Conservation (phyloP, 352 stramenopile genomes). For the Pythium coloratum region DNA sequence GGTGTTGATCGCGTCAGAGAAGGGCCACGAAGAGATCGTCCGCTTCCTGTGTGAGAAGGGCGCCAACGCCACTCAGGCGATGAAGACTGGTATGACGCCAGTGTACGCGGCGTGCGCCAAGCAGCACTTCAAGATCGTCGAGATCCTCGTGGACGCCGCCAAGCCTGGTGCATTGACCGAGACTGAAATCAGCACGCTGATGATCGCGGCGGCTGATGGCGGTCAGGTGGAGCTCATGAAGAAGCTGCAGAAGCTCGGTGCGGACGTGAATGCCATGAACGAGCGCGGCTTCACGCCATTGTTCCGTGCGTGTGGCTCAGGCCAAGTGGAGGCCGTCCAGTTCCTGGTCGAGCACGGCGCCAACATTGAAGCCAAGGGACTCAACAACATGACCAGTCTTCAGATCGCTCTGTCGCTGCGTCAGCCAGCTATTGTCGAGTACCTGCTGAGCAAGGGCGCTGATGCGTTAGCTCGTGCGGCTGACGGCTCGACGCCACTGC, state of each 20-base stretch:
- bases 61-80: constrained; percentile 57
- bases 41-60: constrained; percentile 46
- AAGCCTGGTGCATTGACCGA: constrained; percentile 6
- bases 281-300: constrained; percentile 30
- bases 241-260: constrained; percentile 21
- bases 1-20: constrained; percentile 77
- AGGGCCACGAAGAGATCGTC: constrained; percentile 65
- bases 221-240: constrained; percentile 25
- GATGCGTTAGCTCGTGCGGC: constrained; percentile 46
- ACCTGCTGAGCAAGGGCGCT: constrained; percentile 54
- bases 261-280: constrained; percentile 31
- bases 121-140: constrained; percentile 30
- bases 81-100: constrained; percentile 68
- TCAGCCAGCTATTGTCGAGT: constrained; percentile 46
- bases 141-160: constrained; percentile 24
- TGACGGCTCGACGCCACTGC: constrained; percentile 67
- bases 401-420: constrained; percentile 75
- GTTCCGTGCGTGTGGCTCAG: constrained; percentile 34
- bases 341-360: constrained; percentile 50
- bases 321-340: constrained; percentile 57
- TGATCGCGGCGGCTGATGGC: constrained; percentile 30
- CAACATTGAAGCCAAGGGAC: constrained; percentile 37
- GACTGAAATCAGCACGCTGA: constrained; percentile 27
- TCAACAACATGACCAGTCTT: constrained; percentile 69
- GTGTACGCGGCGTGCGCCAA: constrained; percentile 82